Evolutionary conservation across 805 yeast species (phyloP).

Genomic region (Candida loeiensis): DNA sequence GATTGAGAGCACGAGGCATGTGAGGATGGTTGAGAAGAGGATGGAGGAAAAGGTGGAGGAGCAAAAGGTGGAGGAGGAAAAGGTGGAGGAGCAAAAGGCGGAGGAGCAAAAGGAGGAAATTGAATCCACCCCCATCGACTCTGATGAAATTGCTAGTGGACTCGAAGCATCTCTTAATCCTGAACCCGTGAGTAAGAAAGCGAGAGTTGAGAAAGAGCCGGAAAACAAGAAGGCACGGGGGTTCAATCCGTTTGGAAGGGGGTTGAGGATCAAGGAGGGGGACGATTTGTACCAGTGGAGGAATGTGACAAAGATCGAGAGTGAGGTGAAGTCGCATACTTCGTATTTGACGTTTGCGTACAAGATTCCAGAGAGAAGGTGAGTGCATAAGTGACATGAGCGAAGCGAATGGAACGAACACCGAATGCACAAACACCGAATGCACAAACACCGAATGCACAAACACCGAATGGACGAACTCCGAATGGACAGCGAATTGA

Average conservation of each 20-base stretch:
- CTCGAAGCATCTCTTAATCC: no score
- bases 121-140: no score
- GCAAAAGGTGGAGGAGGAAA: slow-evolving; percentile 10
- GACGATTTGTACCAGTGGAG: slow-evolving; percentile 77
- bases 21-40: slow-evolving; percentile 23
- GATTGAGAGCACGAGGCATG: slow-evolving; percentile 50
- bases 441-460: no score
- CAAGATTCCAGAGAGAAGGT: slow-evolving; percentile 19
- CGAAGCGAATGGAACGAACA: no score
- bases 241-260: slow-evolving; percentile 92
- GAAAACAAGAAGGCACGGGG: slow-evolving; percentile 41
- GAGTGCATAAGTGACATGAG: not conserved
- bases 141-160: no score
- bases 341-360: slow-evolving; percentile 90
- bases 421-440: no score
- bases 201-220: slow-evolving; percentile 9
- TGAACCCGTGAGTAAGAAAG: slow-evolving; percentile 4
- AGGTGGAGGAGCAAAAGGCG: slow-evolving; percentile 12
- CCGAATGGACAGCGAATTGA: not conserved
- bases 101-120: no score
- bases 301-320: slow-evolving; percentile 77
- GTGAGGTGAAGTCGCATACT: slow-evolving; percentile 89
- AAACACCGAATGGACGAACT: no score
- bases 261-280: slow-evolving; percentile 81
- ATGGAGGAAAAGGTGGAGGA: slow-evolving; percentile 22